Conservation (phyloP, 257 asterid species). For the Solanum arcanum region DNA sequence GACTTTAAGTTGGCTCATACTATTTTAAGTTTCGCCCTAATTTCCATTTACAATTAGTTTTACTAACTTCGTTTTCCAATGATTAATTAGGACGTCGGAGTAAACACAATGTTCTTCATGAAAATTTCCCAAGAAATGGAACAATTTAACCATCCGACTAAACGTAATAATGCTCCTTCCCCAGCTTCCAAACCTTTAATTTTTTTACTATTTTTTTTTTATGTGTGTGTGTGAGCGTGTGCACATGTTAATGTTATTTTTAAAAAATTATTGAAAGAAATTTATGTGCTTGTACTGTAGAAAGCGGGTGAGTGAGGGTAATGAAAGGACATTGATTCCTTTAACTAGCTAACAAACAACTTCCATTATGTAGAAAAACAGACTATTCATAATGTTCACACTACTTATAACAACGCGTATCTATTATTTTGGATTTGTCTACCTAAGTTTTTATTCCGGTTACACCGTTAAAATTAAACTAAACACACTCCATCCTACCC, state of each 20-base stretch:
- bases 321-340: neutral
- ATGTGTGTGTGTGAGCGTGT: neutral
- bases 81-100: neutral
- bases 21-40: no score
- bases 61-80: neutral
- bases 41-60: no score
- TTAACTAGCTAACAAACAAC: neutral
- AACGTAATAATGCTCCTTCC: neutral
- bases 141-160: neutral
- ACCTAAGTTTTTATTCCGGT: no score
- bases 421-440: no score
- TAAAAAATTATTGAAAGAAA: neutral
- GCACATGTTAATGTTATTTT: no score
- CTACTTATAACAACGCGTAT: no score
- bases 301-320: neutral
- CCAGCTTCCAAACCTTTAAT: neutral
- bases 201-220: no score
- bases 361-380: neutral
- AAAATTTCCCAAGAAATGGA: neutral
- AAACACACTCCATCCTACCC: neutral
- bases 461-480: no score
- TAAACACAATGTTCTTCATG: neutral
- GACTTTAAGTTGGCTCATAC: neutral
- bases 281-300: neutral
- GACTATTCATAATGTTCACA: no score